Evolutionary conservation across 2,329 filamentous ascomycete species (phyloP).

Genomic region (Colletotrichum sansevieriae): DNA sequence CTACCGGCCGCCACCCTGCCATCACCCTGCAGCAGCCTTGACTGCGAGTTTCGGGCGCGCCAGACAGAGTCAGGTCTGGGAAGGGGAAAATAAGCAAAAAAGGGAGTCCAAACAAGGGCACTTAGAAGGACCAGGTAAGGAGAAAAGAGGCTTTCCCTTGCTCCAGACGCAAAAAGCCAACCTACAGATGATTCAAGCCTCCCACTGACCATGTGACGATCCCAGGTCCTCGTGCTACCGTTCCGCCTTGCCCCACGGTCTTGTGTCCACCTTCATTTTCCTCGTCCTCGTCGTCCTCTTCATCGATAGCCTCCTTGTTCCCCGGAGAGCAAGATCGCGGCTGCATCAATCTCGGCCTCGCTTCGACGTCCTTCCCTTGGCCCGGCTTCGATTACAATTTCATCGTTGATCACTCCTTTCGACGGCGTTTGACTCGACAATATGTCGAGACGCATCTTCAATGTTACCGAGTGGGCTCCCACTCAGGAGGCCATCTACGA

Average conservation of each 20-base stretch:
- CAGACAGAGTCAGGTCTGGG: conserved; percentile 34
- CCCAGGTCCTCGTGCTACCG: conserved; percentile 20
- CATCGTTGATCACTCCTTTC: conserved; percentile 14
- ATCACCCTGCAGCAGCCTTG: conserved; percentile 21
- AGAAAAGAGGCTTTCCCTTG: conserved; percentile 20
- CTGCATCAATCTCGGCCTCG: not conserved
- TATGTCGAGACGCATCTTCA: conserved; percentile 55
- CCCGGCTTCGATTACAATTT: not conserved
- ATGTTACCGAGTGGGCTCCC: conserved; percentile 57
- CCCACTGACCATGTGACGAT: conserved; percentile 37
- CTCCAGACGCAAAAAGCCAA: not conserved
- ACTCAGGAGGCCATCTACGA: conserved; percentile 59
- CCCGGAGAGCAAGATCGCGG: not conserved
- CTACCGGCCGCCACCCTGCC: conserved; percentile 9
- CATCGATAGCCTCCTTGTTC: not conserved
- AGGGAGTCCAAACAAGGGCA: conserved; percentile 24
- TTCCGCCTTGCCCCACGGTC: conserved; percentile 16
- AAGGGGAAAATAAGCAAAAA: conserved; percentile 26
- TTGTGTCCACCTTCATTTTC: conserved; percentile 22
- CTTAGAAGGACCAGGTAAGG: conserved; percentile 28
- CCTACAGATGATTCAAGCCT: conserved; percentile 28
- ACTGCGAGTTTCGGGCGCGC: conserved; percentile 35
- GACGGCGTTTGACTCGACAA: not conserved
- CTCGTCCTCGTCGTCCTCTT: conserved; percentile 14
- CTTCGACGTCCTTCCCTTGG: not conserved